Evolutionary conservation across 1,284 basidiomycete genomes (phyloP).

Genomic region (Ceratobasidium sp.): DNA sequence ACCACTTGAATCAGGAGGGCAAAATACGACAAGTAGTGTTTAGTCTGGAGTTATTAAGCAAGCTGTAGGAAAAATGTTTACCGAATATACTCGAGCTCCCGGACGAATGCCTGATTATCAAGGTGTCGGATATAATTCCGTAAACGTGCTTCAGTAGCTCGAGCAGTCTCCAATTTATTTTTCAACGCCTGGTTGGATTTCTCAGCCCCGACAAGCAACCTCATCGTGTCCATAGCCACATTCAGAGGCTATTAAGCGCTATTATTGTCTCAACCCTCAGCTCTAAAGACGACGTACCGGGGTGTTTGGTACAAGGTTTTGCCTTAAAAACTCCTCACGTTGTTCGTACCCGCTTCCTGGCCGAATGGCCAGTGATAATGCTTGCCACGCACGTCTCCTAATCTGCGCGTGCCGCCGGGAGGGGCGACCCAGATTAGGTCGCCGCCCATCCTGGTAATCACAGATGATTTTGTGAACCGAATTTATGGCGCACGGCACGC

Average conservation of each 20-base stretch:
- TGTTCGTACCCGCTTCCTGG: not conserved
- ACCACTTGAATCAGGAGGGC: no score
- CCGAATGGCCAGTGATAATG: not conserved
- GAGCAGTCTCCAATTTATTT: not conserved
- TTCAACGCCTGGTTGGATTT: not conserved
- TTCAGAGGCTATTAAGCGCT: not conserved
- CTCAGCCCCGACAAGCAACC: not conserved
- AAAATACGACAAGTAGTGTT: no score
- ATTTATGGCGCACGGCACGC: not conserved
- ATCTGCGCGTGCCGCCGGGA: not conserved
- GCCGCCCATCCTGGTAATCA: no score
- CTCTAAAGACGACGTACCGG: not conserved
- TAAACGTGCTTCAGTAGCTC: not conserved
- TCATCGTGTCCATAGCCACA: not conserved
- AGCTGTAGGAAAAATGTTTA: not conserved
- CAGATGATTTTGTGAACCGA: not conserved
- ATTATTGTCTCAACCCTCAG: not conserved
- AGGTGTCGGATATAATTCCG: not conserved
- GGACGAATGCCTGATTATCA: no score
- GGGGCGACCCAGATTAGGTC: no score
- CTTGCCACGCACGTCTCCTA: not conserved
- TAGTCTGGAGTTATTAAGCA: no score
- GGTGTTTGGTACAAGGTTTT: not conserved
- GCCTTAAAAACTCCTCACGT: not conserved
- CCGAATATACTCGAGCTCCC: not conserved